Percentiles rank a stretch among this genome's conserved stretches.
Evolutionary conservation across 192 early-diverging fungal species (phyloP).

Genomic region (Rhizophagus prolifer): DNA sequence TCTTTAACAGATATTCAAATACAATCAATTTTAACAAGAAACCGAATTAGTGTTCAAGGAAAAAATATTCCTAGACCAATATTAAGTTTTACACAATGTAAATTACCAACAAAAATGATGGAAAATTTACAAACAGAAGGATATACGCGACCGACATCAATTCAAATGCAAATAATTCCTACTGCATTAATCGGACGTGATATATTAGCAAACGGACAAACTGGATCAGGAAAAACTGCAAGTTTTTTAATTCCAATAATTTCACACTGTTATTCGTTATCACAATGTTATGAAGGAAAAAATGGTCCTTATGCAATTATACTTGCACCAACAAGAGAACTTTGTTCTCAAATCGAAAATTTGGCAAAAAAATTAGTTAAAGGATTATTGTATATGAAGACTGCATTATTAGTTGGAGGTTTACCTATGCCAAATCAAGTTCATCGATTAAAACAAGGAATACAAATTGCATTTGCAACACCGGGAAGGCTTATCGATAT

Average conservation of each 20-base stretch:
- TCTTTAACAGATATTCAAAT: constrained; percentile 14
- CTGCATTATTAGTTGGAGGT: constrained; percentile 55
- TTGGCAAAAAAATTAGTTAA: constrained; percentile 38
- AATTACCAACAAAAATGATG: constrained; percentile 38
- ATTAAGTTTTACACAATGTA: constrained; percentile 44
- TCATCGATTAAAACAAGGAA: constrained; percentile 52
- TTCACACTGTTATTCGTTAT: constrained; percentile 36
- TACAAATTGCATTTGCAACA: constrained; percentile 57
- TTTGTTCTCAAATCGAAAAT: constrained; percentile 51
- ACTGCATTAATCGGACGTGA: constrained; percentile 48
- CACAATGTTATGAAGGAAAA: constrained; percentile 23
- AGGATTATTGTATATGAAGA: constrained; percentile 51
- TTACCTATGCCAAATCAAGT: constrained; percentile 52
- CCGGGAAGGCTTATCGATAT: constrained; percentile 57
- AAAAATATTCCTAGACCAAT: constrained; percentile 45
- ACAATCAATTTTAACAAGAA: constrained; percentile 34
- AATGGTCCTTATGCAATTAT: constrained; percentile 48
- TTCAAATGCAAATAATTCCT: constrained; percentile 43
- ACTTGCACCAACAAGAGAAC: constrained; percentile 52
- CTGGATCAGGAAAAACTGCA: constrained; percentile 55
- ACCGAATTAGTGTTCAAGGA: constrained; percentile 44
- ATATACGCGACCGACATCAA: constrained; percentile 33
- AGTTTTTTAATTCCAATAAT: constrained; percentile 50
- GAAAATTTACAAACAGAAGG: constrained; percentile 36
- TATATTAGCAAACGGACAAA: constrained; percentile 49